Evolutionary conservation across 805 yeast species (phyloP), one percentile per base, ranked within the genome.

Genomic region (Teunomyces panamensis): DNA sequence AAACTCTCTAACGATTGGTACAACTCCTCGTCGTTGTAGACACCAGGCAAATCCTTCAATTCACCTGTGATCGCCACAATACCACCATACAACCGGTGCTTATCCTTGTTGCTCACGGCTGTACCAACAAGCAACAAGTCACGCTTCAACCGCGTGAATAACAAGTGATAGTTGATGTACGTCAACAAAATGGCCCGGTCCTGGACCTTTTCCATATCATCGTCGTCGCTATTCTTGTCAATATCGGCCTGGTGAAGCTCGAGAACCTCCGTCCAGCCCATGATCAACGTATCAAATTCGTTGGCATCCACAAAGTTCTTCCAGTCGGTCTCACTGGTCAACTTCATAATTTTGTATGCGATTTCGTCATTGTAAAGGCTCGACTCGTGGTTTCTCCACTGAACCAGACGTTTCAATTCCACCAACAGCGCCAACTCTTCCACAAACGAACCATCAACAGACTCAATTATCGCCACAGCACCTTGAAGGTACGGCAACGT

Each of bases 31-130:
- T 89, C 96, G 45, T 88, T 87, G 59, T 86, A 83, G 14, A 92
- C 96, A 74, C 98, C 98, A 0, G 97, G 97, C 44, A 94, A 75
- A 50, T 89, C 96, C 58, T 78, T 73, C 41, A 89, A 67, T 54
- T 84, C 85, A 3, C 66, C 67, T 30, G 85, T 62, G 13, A 86
- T 81, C 42, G 74, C 68, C 9, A 75, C 63, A 33, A 88, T 74
- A 7, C 75, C 69, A 17, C 77, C 79, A 49, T 73, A 75, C 20
- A 85, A 62, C 48, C 84, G 74, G 35, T 75, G 59, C 5, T 69
- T 60, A 52, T 82, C 84, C 48, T 69, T 72, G 42, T 67, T 58
- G 39, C 50, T 6, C 60, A 65, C 50, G 9, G 63, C 52, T 54
- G 42, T 69, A 10, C 61, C 64, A 39, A 80, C 69, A 35, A 85